These are phyloP conservation scores for Leccinum truebloodii DNA, from an alignment of 768 basidiomycete species.

Conservation along the genomic window DNA sequence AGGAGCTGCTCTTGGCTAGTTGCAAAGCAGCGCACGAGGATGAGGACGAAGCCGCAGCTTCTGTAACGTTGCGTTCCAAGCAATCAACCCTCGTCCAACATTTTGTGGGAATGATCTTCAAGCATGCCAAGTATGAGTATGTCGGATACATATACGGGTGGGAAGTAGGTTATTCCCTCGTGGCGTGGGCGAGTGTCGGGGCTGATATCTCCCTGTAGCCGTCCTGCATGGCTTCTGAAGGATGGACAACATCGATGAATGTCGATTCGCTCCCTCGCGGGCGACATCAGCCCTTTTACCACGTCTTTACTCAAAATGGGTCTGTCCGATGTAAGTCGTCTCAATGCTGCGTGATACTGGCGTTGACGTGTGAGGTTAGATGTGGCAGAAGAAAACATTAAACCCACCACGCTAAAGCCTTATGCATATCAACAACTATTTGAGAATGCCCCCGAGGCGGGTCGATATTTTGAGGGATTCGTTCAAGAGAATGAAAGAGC, in stretches of 20 bases:
- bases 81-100: slow-evolving; percentile 32
- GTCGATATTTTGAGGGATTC: slow-evolving; percentile 41
- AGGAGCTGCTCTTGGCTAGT: slow-evolving; percentile 29
- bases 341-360: neutral
- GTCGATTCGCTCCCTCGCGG: slow-evolving; percentile 42
- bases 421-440: slow-evolving; percentile 27
- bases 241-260: slow-evolving; percentile 46
- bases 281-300: slow-evolving; percentile 52
- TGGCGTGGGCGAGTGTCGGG: neutral
- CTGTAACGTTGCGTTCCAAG: slow-evolving; percentile 29
- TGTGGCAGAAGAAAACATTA: slow-evolving; percentile 40
- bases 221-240: slow-evolving; percentile 41
- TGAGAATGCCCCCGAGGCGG: slow-evolving; percentile 25
- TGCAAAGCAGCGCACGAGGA: slow-evolving; percentile 34
- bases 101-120: slow-evolving; percentile 53
- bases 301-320: slow-evolving; percentile 36
- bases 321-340: slow-evolving; percentile 38
- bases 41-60: slow-evolving; percentile 32
- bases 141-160: slow-evolving; percentile 48
- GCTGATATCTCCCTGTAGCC: slow-evolving; percentile 17
- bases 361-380: slow-evolving; percentile 22
- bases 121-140: slow-evolving; percentile 41
- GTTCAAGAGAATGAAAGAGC: slow-evolving; percentile 29
- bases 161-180: slow-evolving; percentile 39
- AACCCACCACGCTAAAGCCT: slow-evolving; percentile 21